Evolutionary conservation across 1,284 basidiomycete genomes (phyloP), one percentile per base, ranked within the genome.

Genomic region (Cutaneotrichosporon dermatis): DNA sequence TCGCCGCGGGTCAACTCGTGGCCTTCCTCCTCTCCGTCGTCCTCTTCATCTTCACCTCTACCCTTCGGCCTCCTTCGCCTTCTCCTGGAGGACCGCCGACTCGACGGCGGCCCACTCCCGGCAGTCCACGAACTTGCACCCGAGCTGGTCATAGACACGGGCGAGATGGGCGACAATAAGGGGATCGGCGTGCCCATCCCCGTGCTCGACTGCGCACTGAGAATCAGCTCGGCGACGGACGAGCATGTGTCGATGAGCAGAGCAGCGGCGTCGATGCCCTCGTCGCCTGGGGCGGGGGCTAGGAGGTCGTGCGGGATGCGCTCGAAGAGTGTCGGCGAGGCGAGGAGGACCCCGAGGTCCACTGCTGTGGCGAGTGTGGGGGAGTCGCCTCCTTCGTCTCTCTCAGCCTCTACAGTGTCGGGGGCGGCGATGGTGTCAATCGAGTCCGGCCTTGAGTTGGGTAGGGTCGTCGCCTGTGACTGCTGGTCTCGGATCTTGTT

Each of bases 101-200:
- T 40, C 12, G 8, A 8, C 39, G 39, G 39, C 39, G 39, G 8
- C 8, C 9, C 8, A 12, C 9, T 9, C 39, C 9, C 8, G 9
- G 12, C 39, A 12, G 57, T 66, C 67, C 45, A 65, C 67, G 39
- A 40, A 8, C 9, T n/a, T 66, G 67, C 15, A 61, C 64, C 3
- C 57, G 65, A 49, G 59, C 66, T 57, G 61, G 33, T 16, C 36
- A 51, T 37, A 44, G 55, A 12, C 35, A 54, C 25, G 46, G 55
- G 13, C 43, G 33, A 0, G 25, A 25, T 25, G 25, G 25, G 25
- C 25, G 25, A 25, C 25, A 25, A 25, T 25, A 25, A 25, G 25
- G 25, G 25, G 25, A 25, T 25, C 25, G 25, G 25, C 25, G 25
- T 25, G 25, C 25, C 25, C 25, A 25, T 25, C 25, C 46, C 58